These are phyloP conservation scores for Tubosaeta brunneosetosa DNA, from an alignment of 768 basidiomycete genomes.

Conservation along the genomic window DNA sequence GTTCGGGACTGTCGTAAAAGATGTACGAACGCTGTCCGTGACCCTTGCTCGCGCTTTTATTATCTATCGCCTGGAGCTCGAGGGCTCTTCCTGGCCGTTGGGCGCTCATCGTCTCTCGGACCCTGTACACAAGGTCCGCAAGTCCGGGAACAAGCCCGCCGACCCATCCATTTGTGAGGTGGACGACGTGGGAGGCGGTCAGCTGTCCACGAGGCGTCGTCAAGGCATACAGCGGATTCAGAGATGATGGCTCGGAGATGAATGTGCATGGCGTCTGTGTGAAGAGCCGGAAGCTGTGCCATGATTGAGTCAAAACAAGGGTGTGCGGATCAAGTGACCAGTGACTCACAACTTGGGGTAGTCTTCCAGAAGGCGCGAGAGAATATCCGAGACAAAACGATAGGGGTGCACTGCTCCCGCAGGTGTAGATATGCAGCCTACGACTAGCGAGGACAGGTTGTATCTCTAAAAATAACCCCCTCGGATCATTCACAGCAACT, in stretches of 20 bases:
- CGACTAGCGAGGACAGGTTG: conserved; percentile 40
- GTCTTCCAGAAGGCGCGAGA: conserved; percentile 47
- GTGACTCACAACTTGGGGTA: conserved; percentile 37
- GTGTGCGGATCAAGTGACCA: conserved; percentile 1
- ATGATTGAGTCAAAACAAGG: not conserved
- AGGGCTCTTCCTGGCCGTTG: conserved; percentile 49
- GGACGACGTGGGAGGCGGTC: conserved; percentile 40
- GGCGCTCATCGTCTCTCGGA: conserved; percentile 58
- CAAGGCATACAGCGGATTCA: conserved; percentile 33
- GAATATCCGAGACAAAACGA: conserved; percentile 57
- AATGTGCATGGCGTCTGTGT: conserved; percentile 41
- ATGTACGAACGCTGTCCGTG: conserved; percentile 53
- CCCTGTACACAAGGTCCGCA: conserved; percentile 22
- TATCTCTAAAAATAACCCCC: conserved; percentile 37
- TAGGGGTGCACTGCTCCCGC: conserved; percentile 71
- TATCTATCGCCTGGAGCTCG: conserved; percentile 7
- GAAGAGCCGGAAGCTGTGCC: conserved; percentile 35
- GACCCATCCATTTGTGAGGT: conserved; percentile 54
- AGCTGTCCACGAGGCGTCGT: conserved; percentile 41
- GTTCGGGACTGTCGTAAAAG: conserved; percentile 43
- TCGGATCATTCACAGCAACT: not conserved
- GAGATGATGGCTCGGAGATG: conserved; percentile 27
- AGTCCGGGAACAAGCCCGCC: conserved; percentile 43
- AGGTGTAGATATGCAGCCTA: conserved; percentile 48
- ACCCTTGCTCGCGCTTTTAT: conserved; percentile 11